Percentiles rank a stretch among this genome's conserved stretches.
Evolutionary conservation across 2,329 filamentous ascomycete genomes (phyloP).

Genomic region (Emergomyces africanus): DNA sequence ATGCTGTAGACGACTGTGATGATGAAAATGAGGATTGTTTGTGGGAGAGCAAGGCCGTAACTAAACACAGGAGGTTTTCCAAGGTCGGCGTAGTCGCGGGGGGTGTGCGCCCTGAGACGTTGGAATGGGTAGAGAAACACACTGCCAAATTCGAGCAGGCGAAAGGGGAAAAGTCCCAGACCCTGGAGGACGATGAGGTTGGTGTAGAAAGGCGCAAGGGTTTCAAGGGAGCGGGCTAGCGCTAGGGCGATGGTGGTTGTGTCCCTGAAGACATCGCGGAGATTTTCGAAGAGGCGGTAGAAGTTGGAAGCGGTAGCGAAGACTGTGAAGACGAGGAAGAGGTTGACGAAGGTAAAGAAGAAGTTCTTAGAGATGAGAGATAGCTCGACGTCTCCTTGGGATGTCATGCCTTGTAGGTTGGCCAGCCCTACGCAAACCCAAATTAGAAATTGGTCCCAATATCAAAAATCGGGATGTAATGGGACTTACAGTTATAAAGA

Average conservation of each 20-base stretch:
- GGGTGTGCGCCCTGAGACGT: constrained; percentile 67
- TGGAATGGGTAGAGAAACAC: constrained; percentile 73
- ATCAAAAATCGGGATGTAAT: background rate
- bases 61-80: constrained; percentile 75
- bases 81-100: constrained; percentile 75
- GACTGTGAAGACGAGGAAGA: constrained; percentile 88
- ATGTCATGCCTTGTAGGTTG: constrained; percentile 87
- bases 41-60: constrained; percentile 92
- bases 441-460: background rate
- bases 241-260: constrained; percentile 63
- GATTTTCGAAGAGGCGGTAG: constrained; percentile 47
- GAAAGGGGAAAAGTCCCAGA: constrained; percentile 84
- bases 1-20: constrained; percentile 93
- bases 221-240: constrained; percentile 62
- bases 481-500: constrained; percentile 65
- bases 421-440: constrained; percentile 48
- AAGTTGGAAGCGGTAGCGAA: constrained; percentile 71
- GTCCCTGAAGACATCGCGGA: constrained; percentile 65
- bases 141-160: constrained; percentile 78
- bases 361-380: constrained; percentile 98
- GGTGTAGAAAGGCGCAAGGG: constrained; percentile 71
- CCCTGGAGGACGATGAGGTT: constrained; percentile 91
- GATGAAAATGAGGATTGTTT: constrained; percentile 84
- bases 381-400: constrained; percentile 83
- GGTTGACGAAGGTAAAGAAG: constrained; percentile 99